Evolutionary conservation across 345 rosid species (phyloP).

Genomic region (Hibiscus syriacus): DNA sequence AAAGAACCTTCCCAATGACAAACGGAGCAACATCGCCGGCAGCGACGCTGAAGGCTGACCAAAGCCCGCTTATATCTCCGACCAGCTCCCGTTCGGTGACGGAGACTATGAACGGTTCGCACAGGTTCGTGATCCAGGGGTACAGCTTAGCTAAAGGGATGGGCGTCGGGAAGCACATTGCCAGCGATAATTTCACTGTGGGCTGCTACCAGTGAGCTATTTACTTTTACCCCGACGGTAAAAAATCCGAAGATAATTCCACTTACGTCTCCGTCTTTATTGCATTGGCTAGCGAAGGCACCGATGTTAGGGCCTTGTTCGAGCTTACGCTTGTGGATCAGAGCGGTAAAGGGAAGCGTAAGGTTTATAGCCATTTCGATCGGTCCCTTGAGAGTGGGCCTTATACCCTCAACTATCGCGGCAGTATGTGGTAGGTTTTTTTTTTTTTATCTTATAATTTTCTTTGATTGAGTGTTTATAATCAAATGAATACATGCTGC

Average conservation of each 20-base stretch:
- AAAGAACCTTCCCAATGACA: too few relatives aligned
- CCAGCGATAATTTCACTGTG: too few relatives aligned
- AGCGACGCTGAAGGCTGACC: too few relatives aligned
- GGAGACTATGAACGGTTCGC: too few relatives aligned
- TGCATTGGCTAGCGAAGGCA: conserved; percentile 61
- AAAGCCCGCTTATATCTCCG: too few relatives aligned
- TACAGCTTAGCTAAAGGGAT: too few relatives aligned
- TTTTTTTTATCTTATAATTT: not conserved
- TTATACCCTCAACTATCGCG: conserved; percentile 23
- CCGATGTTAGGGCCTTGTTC: conserved; percentile 14
- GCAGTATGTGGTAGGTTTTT: conserved; percentile 10
- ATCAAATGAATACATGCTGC: not conserved
- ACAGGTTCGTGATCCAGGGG: too few relatives aligned
- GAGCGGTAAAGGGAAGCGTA: too few relatives aligned
- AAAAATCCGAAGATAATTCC: conserved; percentile 56
- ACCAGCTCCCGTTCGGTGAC: too few relatives aligned
- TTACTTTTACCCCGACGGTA: conserved; percentile 5
- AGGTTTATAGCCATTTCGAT: conserved; percentile 73
- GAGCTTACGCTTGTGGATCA: conserved; percentile 69
- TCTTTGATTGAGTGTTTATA: not conserved
- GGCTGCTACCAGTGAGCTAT: conserved; percentile 14
- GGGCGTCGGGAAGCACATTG: too few relatives aligned
- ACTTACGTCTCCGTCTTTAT: conserved; percentile 55
- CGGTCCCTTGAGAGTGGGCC: conserved; percentile 63
- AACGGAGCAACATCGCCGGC: too few relatives aligned